A percentile compares a stretch with the other conserved stretches of the same genome.
Conservation (phyloP, 2,329 filamentous ascomycete species). For the Colletotrichum abscissum region DNA sequence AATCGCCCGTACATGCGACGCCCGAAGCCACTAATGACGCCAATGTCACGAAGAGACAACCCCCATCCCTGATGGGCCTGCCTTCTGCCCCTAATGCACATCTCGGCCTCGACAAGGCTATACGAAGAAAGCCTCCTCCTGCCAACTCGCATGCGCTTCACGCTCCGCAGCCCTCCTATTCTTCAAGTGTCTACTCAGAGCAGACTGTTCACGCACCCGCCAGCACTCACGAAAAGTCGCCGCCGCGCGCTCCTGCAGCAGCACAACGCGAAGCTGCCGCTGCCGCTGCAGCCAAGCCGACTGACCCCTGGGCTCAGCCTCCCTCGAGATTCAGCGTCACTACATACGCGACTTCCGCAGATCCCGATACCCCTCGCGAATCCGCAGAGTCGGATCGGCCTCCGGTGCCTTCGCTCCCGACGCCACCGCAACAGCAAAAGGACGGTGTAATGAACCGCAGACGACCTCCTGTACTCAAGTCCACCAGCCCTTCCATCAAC, state of each 20-base stretch:
- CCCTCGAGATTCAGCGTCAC: constrained; percentile 73
- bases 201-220: constrained; percentile 31
- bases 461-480: constrained; percentile 46
- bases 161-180: constrained; percentile 39
- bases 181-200: constrained; percentile 46
- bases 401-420: constrained; percentile 50
- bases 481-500: constrained; percentile 30
- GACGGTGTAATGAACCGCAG: constrained; percentile 53
- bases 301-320: constrained; percentile 61
- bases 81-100: constrained; percentile 30
- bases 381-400: constrained; percentile 50
- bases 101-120: constrained; percentile 45
- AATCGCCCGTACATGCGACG: constrained; percentile 37
- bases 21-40: constrained; percentile 22
- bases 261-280: neutral
- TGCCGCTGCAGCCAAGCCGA: neutral
- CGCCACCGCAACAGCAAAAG: constrained; percentile 47
- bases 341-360: constrained; percentile 66
- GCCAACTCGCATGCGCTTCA: constrained; percentile 37
- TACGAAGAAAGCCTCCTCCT: constrained; percentile 59
- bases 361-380: constrained; percentile 51
- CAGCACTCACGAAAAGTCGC: constrained; percentile 39
- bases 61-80: constrained; percentile 24
- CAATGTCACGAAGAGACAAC: constrained; percentile 17
- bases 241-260: neutral